phyloP scores from a whole-genome alignment of 345 rosid genomes.

The Eucalyptus pauciflora region DNA sequence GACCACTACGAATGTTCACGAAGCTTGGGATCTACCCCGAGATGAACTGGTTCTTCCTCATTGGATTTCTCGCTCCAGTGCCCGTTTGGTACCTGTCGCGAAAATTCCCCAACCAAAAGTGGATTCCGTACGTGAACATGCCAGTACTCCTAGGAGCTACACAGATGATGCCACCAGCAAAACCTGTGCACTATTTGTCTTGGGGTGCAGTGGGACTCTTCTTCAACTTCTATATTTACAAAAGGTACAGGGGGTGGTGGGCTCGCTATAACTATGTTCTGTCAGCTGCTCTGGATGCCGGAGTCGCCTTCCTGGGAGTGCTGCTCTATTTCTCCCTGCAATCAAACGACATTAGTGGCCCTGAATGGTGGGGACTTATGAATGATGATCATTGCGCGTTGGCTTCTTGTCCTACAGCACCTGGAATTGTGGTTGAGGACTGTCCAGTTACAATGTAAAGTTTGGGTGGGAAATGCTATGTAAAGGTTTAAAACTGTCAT shows the following conservation, averaged over 20 bases:
- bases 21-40: constrained; percentile 38
- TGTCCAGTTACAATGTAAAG: constrained; percentile 40
- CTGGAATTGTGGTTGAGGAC: constrained; percentile 33
- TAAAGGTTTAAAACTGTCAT: background rate
- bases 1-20: constrained; percentile 67
- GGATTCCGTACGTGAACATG: constrained; percentile 46
- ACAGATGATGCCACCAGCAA: constrained; percentile 43
- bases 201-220: constrained; percentile 64
- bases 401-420: constrained; percentile 62
- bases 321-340: constrained; percentile 53
- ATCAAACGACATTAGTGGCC: constrained; percentile 35
- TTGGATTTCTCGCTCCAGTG: constrained; percentile 57
- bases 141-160: constrained; percentile 48
- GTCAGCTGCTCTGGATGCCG: constrained; percentile 78
- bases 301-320: constrained; percentile 64
- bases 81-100: constrained; percentile 52
- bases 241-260: constrained; percentile 63
- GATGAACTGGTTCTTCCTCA: constrained; percentile 79
- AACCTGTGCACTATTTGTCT: constrained; percentile 42
- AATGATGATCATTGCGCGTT: constrained; percentile 44
- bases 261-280: constrained; percentile 59
- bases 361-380: constrained; percentile 66
- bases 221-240: constrained; percentile 65
- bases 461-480: background rate
- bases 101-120: constrained; percentile 64